These are phyloP conservation scores for Colletotrichum sp. DNA, from an alignment of 2,329 filamentous ascomycete species.

Conservation along the genomic window DNA sequence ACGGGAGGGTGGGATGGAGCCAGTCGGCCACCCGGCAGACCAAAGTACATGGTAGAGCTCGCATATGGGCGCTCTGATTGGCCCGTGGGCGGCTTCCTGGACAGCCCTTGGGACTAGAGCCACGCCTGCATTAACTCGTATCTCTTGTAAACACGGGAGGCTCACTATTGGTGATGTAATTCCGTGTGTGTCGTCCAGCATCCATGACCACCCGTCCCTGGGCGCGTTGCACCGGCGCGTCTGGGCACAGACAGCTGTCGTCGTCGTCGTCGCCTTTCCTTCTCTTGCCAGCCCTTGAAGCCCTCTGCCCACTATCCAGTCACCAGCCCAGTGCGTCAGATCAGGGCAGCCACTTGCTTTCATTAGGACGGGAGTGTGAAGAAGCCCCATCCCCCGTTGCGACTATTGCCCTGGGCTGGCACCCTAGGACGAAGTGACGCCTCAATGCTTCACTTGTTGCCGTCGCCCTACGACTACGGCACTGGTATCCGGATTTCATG, in stretches of 20 bases:
- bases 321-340: not conserved
- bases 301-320: not conserved
- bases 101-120: not conserved
- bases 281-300: not conserved
- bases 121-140: conserved; percentile 1
- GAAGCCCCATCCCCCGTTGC: not conserved
- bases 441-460: not conserved
- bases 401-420: not conserved
- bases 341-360: not conserved
- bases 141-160: not conserved
- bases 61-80: not conserved
- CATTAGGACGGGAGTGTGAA: not conserved
- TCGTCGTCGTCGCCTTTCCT: not conserved
- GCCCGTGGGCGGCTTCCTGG: not conserved
- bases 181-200: not conserved
- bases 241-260: not conserved
- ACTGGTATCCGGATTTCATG: not conserved
- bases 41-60: not conserved
- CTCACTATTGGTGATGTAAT: conserved; percentile 18
- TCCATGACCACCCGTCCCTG: not conserved
- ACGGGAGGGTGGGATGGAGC: conserved; percentile 3
- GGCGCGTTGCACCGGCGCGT: conserved; percentile 12
- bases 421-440: not conserved
- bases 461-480: not conserved
- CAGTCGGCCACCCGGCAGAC: not conserved